Evolutionary conservation across 768 basidiomycete genomes (phyloP).

Genomic region (Suillus discolor): DNA sequence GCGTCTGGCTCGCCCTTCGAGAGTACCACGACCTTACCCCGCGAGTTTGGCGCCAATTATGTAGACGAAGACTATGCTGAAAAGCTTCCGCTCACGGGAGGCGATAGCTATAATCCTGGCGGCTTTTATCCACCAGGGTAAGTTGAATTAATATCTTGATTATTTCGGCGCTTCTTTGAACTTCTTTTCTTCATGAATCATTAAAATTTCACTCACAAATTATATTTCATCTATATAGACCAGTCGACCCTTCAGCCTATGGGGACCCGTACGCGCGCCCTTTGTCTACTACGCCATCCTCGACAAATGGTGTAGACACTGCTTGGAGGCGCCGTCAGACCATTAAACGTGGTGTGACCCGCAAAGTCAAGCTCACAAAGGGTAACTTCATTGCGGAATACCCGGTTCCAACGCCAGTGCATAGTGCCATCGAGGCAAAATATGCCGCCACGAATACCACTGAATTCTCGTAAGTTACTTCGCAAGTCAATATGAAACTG

Average conservation of each 20-base stretch:
- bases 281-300: constrained; percentile 51
- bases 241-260: constrained; percentile 58
- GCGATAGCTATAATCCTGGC: constrained; percentile 56
- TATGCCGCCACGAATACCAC: constrained; percentile 73
- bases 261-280: constrained; percentile 71
- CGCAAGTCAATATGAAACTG: neutral
- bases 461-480: constrained; percentile 81
- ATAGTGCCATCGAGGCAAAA: constrained; percentile 79
- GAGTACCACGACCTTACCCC: constrained; percentile 57
- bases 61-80: constrained; percentile 75
- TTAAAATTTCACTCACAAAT: constrained; percentile 10
- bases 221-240: constrained; percentile 27
- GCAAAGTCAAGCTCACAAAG: constrained; percentile 89
- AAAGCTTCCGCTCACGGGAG: constrained; percentile 72
- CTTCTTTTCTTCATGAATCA: constrained; percentile 17
- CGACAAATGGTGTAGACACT: constrained; percentile 58
- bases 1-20: constrained; percentile 50
- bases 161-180: constrained; percentile 7
- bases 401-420: constrained; percentile 81
- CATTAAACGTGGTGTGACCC: constrained; percentile 91
- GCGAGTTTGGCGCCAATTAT: constrained; percentile 52
- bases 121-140: constrained; percentile 75
- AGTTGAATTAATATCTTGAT: constrained; percentile 28
- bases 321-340: constrained; percentile 82
- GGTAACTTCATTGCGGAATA: constrained; percentile 94